Evolutionary conservation across 495 filamentous ascomycete genomes (phyloP).

Genomic region (Baudoinia panamericana): DNA sequence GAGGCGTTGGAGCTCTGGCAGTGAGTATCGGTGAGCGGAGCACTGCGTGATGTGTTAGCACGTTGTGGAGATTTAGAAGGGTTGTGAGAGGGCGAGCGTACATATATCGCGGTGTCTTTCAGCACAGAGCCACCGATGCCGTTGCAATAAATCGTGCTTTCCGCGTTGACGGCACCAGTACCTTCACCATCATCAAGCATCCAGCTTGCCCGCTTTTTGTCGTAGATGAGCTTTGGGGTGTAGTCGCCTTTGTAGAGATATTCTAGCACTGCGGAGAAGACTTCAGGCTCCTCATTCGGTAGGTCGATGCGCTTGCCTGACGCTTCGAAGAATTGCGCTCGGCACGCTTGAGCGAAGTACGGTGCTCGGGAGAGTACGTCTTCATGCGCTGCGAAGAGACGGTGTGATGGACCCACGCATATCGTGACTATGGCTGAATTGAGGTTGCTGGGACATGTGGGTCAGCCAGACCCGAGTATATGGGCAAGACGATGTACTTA

Average conservation of each 20-base stretch:
- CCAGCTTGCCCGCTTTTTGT: constrained; percentile 31
- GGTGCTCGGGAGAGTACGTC: constrained; percentile 65
- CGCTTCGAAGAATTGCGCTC: constrained; percentile 49
- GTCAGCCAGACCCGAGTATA: not conserved
- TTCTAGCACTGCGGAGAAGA: constrained; percentile 81
- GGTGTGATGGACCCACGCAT: constrained; percentile 59
- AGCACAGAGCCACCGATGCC: constrained; percentile 49
- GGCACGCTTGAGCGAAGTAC: constrained; percentile 53
- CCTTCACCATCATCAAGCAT: constrained; percentile 23
- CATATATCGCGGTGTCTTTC: constrained; percentile 78
- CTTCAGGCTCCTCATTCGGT: constrained; percentile 74
- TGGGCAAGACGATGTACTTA: constrained; percentile 8
- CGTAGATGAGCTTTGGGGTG: constrained; percentile 41
- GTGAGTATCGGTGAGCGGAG: constrained; percentile 64
- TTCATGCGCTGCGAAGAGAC: constrained; percentile 84
- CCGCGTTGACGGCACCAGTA: constrained; percentile 11
- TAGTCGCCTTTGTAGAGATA: constrained; percentile 94
- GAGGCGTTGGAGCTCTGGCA: constrained; percentile 71
- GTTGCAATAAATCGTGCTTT: constrained; percentile 27
- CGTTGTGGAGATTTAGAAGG: not conserved
- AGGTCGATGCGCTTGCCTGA: constrained; percentile 60
- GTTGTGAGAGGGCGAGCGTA: constrained; percentile 5
- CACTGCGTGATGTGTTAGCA: constrained; percentile 33
- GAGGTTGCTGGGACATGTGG: constrained; percentile 34
- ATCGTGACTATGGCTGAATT: constrained; percentile 68